These are phyloP conservation scores for Coemansia sp. DNA, from an alignment of 192 early-diverging fungal genomes.

Conservation along the genomic window DNA sequence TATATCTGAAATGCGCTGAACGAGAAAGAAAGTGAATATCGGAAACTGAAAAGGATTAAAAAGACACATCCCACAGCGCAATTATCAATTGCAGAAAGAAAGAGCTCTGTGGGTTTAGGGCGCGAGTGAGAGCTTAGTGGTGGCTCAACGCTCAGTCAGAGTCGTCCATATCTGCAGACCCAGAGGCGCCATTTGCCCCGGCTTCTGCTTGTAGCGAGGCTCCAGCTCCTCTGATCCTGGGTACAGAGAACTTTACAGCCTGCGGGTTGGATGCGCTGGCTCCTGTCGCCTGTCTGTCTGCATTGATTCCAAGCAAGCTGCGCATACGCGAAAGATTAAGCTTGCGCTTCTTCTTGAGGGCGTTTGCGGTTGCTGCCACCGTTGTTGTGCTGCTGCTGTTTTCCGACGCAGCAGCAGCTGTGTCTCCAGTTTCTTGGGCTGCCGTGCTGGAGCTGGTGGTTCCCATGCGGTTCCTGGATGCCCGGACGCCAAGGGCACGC, in stretches of 20 bases:
- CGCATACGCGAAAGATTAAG: constrained; percentile 52
- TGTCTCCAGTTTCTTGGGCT: background rate
- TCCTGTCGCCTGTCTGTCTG: constrained; percentile 11
- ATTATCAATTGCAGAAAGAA: no score
- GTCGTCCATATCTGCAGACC: constrained; percentile 10
- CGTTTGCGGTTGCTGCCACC: constrained; percentile 3
- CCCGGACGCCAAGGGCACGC: constrained; percentile 5
- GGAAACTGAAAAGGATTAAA: background rate
- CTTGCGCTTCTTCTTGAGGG: constrained; percentile 53
- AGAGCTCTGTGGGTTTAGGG: no score
- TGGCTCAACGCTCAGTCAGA: constrained; percentile 25
- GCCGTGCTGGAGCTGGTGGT: background rate
- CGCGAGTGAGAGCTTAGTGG: background rate
- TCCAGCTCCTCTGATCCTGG: constrained; percentile 30
- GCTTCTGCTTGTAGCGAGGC: background rate
- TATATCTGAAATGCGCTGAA: background rate
- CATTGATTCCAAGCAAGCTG: constrained; percentile 32
- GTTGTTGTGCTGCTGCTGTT: background rate
- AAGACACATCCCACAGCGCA: background rate
- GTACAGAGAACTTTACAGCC: constrained; percentile 44
- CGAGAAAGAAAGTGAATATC: background rate
- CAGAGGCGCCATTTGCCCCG: background rate
- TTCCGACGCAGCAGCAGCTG: background rate
- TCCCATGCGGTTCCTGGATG: background rate
- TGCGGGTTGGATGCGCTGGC: constrained; percentile 17